Conservation (phyloP, 2,329 filamentous ascomycete genomes). For the Pseudocercospora fijiensis region DNA sequence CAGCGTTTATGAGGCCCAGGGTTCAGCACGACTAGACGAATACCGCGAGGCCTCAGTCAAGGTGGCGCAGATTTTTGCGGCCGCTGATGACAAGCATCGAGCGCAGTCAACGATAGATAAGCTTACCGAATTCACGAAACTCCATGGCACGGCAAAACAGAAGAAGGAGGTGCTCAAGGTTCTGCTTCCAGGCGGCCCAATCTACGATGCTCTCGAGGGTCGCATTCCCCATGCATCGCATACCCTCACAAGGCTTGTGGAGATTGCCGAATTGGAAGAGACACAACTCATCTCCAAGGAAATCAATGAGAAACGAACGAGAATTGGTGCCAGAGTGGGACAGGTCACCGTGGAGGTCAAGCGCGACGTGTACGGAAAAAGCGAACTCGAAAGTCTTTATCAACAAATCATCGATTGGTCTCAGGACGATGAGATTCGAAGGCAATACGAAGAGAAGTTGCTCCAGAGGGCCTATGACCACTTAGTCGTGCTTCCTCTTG, state of each 20-base stretch:
- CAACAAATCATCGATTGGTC: constrained; percentile 86
- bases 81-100: constrained; percentile 59
- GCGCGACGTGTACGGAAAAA: constrained; percentile 73
- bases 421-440: constrained; percentile 77
- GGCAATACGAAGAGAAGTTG: constrained; percentile 86
- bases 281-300: constrained; percentile 85
- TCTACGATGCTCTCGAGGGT: constrained; percentile 82
- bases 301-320: constrained; percentile 82
- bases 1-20: constrained; percentile 79
- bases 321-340: constrained; percentile 77
- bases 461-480: constrained; percentile 77
- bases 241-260: constrained; percentile 78
- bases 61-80: constrained; percentile 71
- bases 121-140: constrained; percentile 71
- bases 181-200: constrained; percentile 73
- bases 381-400: constrained; percentile 77
- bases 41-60: constrained; percentile 73
- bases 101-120: constrained; percentile 71
- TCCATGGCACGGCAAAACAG: constrained; percentile 69
- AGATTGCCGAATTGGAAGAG: constrained; percentile 82
- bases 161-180: constrained; percentile 74
- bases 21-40: constrained; percentile 61
- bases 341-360: constrained; percentile 87
- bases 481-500: constrained; percentile 65
- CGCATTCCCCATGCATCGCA: constrained; percentile 74